Evolutionary conservation across 2,329 filamentous ascomycete genomes (phyloP), one percentile per base, ranked within the genome.

Genomic region (Chaetomium strumarium): DNA sequence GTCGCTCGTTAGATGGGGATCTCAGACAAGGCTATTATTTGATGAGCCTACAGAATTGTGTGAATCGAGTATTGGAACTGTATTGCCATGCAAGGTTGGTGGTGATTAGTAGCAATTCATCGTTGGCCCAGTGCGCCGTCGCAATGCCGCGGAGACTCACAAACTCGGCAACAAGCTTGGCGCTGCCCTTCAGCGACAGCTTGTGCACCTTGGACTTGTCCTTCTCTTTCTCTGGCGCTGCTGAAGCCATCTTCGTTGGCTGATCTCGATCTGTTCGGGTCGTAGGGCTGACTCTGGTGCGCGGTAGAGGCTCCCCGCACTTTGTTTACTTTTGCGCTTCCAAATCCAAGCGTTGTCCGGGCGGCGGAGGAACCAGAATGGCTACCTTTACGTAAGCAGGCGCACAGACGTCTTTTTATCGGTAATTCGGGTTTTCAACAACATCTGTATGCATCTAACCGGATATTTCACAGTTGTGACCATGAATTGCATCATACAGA

Each of bases 21-120:
- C 33, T 4, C 24, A 24, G 24, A 24, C 4, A 24, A 7, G 24
- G 24, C 4, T 24, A 24, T 24, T 24, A 7, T 24, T 4, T n/a
- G n/a, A n/a, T n/a, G 24, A 7, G 24, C 81, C 64, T 78, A 93
- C 83, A 99, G 77, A 54, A 99, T 97, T 0, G 91, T 95, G 66
- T 99, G 93, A 67, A 97, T 96, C 1, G 90, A 96, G 71, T 96
- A 99, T 77, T 99, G 90, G 67, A 99, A 99, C 82, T 88, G 63
- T 20, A 8, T 2, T 6, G 0, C 10, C 16, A 31, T 10, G 33
- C 9, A 34, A 14, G 10, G 5, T 11, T 14, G 11, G 33, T n/a
- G 34, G 34, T 37, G 7, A 7, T 10, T 5, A 36, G 12, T 13
- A n/a, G 14, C 14, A 14, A 4, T 13, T n/a, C 3, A 14, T 8